Evolutionary conservation across 2,329 filamentous ascomycete species (phyloP).

Genomic region (Claviceps digitariae): DNA sequence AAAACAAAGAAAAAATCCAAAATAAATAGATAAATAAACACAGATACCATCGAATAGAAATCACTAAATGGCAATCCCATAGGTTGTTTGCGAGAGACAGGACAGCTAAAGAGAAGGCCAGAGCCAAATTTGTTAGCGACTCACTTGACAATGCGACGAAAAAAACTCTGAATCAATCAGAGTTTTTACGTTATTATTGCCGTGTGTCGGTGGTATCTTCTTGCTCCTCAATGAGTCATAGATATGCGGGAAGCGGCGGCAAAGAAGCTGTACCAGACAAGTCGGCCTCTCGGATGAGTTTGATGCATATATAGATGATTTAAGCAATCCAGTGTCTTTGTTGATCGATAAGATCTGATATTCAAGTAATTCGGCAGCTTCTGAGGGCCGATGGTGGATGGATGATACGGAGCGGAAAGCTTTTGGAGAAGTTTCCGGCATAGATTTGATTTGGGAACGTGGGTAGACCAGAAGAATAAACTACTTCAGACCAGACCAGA

Average conservation of each 20-base stretch:
- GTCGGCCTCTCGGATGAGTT: not conserved
- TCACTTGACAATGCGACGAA: not conserved
- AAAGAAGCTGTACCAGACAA: not conserved
- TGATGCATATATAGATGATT: not conserved
- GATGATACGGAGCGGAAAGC: not conserved
- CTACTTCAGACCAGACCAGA: not conserved
- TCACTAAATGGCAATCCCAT: not conserved
- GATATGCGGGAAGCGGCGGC: not conserved
- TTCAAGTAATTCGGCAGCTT: too few species aligned
- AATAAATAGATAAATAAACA: not conserved
- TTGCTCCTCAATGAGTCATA: not conserved
- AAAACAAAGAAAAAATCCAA: not conserved
- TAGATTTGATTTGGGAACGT: too few species aligned
- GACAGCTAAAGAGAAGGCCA: not conserved
- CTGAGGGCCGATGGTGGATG: not conserved
- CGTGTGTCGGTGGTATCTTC: not conserved
- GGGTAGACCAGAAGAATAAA: not conserved
- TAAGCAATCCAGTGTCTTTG: too few species aligned
- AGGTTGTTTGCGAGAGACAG: not conserved
- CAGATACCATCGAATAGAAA: not conserved
- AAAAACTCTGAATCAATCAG: not conserved
- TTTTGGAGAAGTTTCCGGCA: not conserved
- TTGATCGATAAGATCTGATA: too few species aligned
- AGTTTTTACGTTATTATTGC: not conserved
- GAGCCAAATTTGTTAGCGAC: not conserved